Percentiles rank a stretch among this genome's conserved stretches.
Evolutionary conservation across 2,329 filamentous ascomycete genomes (phyloP).

Genomic region (Aaosphaeria pasadenensis): DNA sequence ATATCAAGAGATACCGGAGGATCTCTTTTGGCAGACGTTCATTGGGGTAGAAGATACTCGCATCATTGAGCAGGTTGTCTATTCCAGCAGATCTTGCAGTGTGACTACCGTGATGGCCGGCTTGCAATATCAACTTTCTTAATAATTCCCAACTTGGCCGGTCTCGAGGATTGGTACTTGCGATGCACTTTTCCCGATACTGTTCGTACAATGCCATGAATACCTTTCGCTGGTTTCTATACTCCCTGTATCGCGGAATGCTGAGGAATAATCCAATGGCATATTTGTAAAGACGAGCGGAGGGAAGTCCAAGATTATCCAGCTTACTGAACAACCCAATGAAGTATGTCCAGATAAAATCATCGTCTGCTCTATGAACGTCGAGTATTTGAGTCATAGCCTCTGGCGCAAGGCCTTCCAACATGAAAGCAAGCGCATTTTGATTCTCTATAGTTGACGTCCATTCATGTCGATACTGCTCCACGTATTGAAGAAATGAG

Average conservation of each 20-base stretch:
- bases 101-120: constrained; percentile 12
- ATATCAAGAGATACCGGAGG: constrained; percentile 18
- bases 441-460: constrained; percentile 11
- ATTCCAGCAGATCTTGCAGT: constrained; percentile 9
- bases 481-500: constrained; percentile 25
- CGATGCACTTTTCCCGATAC: constrained; percentile 15
- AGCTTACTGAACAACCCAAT: constrained; percentile 21
- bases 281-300: constrained; percentile 21
- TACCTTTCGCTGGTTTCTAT: constrained; percentile 23
- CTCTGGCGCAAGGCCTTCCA: constrained; percentile 23
- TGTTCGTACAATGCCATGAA: constrained; percentile 23
- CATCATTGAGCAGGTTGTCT: constrained; percentile 20
- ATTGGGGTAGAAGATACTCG: constrained; percentile 20
- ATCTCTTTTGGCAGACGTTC: constrained; percentile 14
- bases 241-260: constrained; percentile 23
- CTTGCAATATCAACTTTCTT: constrained; percentile 17
- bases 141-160: constrained; percentile 21
- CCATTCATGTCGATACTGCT: constrained; percentile 21
- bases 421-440: constrained; percentile 11
- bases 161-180: constrained; percentile 1
- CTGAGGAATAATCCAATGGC: constrained; percentile 21
- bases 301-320: constrained; percentile 14
- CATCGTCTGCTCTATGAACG: constrained; percentile 16
- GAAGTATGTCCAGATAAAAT: constrained; percentile 24
- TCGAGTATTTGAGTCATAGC: constrained; percentile 24